Evolutionary conservation across 2,329 filamentous ascomycete species (phyloP), one percentile per base, ranked within the genome.

Genomic region (Pseudogymnoascus sp.): DNA sequence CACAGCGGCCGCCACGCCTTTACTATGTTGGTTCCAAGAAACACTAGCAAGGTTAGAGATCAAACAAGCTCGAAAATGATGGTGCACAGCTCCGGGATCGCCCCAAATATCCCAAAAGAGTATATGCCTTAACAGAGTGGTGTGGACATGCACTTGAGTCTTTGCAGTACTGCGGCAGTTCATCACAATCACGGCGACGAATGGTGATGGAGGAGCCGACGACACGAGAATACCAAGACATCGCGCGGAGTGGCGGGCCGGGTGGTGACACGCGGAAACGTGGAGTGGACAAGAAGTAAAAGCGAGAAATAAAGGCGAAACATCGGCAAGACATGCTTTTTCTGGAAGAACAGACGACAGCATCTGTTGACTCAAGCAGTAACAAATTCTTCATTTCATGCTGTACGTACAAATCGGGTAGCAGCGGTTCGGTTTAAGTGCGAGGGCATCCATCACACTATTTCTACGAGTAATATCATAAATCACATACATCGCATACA

Each of bases 381-480:
- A 47, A 53, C 25, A 53, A 33, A 14, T 53, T 53, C 47, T 53
- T 8, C 15, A 53, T 53, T 53, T 8, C 15, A 53, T 53, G 47
- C 4, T 18, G 28, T 33, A 33, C 25, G 25, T 4, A 53, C 43
- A 53, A 53, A 53, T 25, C 43, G 43, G 43, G 14, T n/a, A 50
- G 43, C 25, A 28, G 14, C n/a, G 43, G 30, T 50, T 28, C 28
- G 22, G 14, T 9, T 9, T 14, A 11, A 50, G 22, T 30, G 43
- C 22, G 15, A 4, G 6, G 8, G 14, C 22, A 28, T 47, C 41
- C 22, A 28, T 47, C 41, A 28, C 43, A 30, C 25, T 53, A 33
- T 30, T 53, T 53, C 25, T 53, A 53, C 25, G 43, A 53, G 43
- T 53, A 53, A n/a, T 53, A 53, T 33, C 41, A 47, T 25, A n/a